Evolutionary conservation across 1,284 basidiomycete species (phyloP).

Genomic region (Ceratobasidium sp.): DNA sequence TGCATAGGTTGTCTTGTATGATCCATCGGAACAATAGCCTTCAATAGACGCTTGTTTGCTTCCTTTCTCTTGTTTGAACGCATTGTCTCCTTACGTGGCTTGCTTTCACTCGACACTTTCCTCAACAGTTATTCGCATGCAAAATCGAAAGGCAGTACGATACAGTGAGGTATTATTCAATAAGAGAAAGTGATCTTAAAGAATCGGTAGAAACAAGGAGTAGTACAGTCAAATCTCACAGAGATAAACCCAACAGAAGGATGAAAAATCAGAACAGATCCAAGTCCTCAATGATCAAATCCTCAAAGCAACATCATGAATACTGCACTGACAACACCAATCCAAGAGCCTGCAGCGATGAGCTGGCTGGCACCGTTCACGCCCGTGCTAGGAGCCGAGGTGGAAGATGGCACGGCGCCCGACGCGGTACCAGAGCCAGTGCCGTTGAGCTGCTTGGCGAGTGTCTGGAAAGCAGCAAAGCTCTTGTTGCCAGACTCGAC

Average conservation of each 20-base stretch:
- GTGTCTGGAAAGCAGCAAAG: constrained; percentile 48
- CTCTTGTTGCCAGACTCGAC: constrained; percentile 45
- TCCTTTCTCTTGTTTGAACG: background rate
- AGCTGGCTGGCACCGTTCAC: constrained; percentile 28
- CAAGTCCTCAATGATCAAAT: background rate
- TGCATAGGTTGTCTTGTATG: constrained; percentile 3
- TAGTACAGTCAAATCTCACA: constrained; percentile 37
- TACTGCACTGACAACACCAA: constrained; percentile 17
- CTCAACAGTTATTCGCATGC: constrained; percentile 1
- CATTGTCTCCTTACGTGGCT: background rate
- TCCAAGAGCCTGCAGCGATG: constrained; percentile 29
- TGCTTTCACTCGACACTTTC: background rate
- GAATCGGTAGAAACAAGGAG: constrained; percentile 28
- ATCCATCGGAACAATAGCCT: background rate
- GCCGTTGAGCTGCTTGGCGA: constrained; percentile 46
- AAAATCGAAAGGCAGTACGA: background rate
- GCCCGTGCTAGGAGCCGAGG: constrained; percentile 4
- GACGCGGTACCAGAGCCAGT: constrained; percentile 25
- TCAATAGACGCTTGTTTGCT: too few species aligned
- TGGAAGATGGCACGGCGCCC: constrained; percentile 7
- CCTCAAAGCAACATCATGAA: constrained; percentile 32
- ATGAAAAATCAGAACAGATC: constrained; percentile 28
- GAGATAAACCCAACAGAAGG: constrained; percentile 38
- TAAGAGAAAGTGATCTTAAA: constrained; percentile 30
- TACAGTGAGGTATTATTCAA: constrained; percentile 34